These are phyloP conservation scores for Cicer arietinum DNA, from an alignment of 306 rosid genomes.

Conservation along the genomic window DNA sequence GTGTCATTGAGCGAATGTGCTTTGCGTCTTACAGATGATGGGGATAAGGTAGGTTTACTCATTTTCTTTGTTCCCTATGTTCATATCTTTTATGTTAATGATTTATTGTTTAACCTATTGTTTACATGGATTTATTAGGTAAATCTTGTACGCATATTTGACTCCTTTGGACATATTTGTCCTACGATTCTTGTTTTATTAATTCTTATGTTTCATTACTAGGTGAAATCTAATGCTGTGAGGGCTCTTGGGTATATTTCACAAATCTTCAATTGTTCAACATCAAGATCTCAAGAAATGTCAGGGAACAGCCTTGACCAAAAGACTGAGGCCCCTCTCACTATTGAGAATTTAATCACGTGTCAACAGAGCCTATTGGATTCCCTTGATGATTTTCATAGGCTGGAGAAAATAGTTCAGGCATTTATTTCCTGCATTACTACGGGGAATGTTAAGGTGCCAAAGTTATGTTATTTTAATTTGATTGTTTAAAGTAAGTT, in stretches of 20 bases:
- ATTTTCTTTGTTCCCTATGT: slow-evolving; percentile 6
- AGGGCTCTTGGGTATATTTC: slow-evolving; percentile 98
- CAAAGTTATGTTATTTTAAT: slow-evolving; percentile 23
- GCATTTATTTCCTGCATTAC: slow-evolving; percentile 80
- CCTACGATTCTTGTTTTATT: slow-evolving; percentile 8
- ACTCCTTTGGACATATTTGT: slow-evolving; percentile 6
- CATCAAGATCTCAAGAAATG: slow-evolving; percentile 47
- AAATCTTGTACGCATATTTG: slow-evolving; percentile 19
- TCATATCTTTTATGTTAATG: slow-evolving; percentile 28
- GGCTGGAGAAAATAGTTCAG: slow-evolving; percentile 76
- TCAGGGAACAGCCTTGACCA: slow-evolving; percentile 39
- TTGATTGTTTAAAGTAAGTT: slow-evolving; percentile 35
- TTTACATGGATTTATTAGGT: slow-evolving; percentile 24
- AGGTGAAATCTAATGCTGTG: slow-evolving; percentile 98
- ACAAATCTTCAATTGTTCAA: slow-evolving; percentile 67
- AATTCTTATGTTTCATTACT: slow-evolving; percentile 36
- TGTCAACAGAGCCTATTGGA: slow-evolving; percentile 42
- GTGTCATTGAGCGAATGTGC: slow-evolving; percentile 70
- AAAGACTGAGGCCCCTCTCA: slow-evolving; percentile 39
- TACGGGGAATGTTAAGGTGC: slow-evolving; percentile 96
- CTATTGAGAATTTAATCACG: slow-evolving; percentile 40
- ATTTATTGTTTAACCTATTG: neutral
- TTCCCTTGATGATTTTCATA: slow-evolving; percentile 52
- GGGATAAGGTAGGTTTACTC: slow-evolving; percentile 75
- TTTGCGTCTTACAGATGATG: slow-evolving; percentile 79